Percentiles rank a stretch among this genome's conserved stretches.
phyloP scores from a whole-genome alignment of 768 basidiomycete species.

The Terana coerulea region DNA sequence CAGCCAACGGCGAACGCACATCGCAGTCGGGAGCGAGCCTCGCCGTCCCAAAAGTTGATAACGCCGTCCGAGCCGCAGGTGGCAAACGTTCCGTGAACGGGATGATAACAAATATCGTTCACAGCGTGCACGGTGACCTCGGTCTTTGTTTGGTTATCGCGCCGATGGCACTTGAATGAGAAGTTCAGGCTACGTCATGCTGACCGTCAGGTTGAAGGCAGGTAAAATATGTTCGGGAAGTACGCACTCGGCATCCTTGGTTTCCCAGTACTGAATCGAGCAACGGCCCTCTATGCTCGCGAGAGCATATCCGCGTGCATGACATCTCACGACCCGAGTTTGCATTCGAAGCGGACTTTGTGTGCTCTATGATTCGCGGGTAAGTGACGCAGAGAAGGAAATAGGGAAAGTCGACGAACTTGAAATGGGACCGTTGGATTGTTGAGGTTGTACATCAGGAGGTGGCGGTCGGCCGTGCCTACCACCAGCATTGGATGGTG shows the following conservation, averaged over 20 bases:
- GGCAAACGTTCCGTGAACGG: conserved; percentile 48
- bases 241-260: too few relatives aligned
- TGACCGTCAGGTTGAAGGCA: too few relatives aligned
- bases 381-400: neutral
- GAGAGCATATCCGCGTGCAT: conserved; percentile 76
- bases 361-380: conserved; percentile 48
- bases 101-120: conserved; percentile 55
- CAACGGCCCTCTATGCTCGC: conserved; percentile 89
- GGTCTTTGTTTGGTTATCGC: conserved; percentile 26
- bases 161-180: conserved; percentile 50
- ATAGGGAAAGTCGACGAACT: conserved; percentile 32
- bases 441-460: conserved; percentile 82
- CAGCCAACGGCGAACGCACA: conserved; percentile 42
- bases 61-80: conserved; percentile 68
- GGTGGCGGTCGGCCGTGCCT: conserved; percentile 88
- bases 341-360: conserved; percentile 90
- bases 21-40: conserved; percentile 86
- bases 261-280: conserved; percentile 92
- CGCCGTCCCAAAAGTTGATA: conserved; percentile 93
- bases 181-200: conserved; percentile 38
- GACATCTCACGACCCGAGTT: conserved; percentile 81
- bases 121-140: conserved; percentile 48
- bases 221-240: too few relatives aligned
- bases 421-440: conserved; percentile 78
- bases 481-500: conserved; percentile 83